A percentile compares a stretch with the other conserved stretches of the same genome.
Conservation (phyloP, 2,329 filamentous ascomycete genomes). For the Zarea fungicola region DNA sequence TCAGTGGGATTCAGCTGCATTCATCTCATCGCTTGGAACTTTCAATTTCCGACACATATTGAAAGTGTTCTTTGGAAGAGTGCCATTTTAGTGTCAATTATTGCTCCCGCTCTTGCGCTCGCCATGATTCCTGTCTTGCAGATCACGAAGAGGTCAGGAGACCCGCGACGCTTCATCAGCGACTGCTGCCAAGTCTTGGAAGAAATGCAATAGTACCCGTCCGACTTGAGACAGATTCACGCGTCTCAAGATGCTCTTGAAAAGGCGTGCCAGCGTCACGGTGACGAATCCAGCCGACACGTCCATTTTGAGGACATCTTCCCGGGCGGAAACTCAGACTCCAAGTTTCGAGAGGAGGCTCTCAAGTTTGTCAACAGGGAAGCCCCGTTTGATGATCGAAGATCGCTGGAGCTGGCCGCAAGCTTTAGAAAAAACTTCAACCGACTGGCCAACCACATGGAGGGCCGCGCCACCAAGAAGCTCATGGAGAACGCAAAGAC, state of each 20-base stretch:
- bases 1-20: background rate
- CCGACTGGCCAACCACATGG: background rate
- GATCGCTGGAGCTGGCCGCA: background rate
- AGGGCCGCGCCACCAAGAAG: background rate
- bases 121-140: background rate
- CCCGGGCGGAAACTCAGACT: background rate
- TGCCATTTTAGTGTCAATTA: background rate
- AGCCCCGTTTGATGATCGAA: background rate
- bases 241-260: background rate
- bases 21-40: background rate
- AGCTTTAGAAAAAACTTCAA: background rate
- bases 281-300: background rate
- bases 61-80: background rate
- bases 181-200: background rate
- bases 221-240: background rate
- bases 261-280: background rate
- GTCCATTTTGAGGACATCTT: background rate
- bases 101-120: background rate
- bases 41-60: background rate
- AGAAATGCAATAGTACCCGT: background rate
- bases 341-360: background rate
- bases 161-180: background rate
- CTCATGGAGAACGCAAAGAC: background rate
- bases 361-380: background rate
- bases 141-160: background rate